Base-by-base conservation (phyloP, 257 asterid genomes). In the Nicotiana obtusifolia region DNA sequence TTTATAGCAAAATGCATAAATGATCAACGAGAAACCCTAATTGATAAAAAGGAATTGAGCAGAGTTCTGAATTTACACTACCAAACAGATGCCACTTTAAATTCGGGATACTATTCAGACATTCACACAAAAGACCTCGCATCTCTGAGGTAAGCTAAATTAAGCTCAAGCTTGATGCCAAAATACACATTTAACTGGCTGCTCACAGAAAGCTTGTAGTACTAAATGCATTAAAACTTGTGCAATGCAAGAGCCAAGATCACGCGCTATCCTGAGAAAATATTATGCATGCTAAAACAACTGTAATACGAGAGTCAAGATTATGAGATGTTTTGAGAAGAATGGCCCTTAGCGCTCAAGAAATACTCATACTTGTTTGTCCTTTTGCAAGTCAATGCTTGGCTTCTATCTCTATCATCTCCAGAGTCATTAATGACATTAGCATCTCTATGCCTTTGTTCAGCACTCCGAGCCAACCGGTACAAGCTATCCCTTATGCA, bases 401-500 rank as follows among this genome's bases (percentile, higher is more conserved):
- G 88, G 68, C 65, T 77, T 65, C 86, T 84, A 82, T 83, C 92
- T 85, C 86, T 83, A 80, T 86, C 89, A 65, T 87, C 87, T 28
- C 86, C 89, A 78, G 49, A 76, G 68, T 83, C 80, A 57, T 64
- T 84, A 35, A 82, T 83, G 76, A 81, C 31, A 85, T 79, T 78
- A 67, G 80, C 83, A 47, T 49, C 85, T 83, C 84, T 83, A 65
- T 91, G 93, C 71, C 97, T 90, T 53, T 86, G 94, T 84, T 89
- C 93, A 85, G 97, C 97, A 90, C 93, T 90, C 66, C 80, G 84
- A 64, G 98, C 98, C 84, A 94, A 84, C 82, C 97, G 96, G 87
- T 91, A 93, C 77, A 94, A 85, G 88, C 97, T 90, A 80, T 93
- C 98, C 87, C 97, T 87, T 87, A 94, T 92, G 92, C 95, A 92